Conservation (phyloP, 176 grass and related monocot genomes). For the Zea mays region DNA sequence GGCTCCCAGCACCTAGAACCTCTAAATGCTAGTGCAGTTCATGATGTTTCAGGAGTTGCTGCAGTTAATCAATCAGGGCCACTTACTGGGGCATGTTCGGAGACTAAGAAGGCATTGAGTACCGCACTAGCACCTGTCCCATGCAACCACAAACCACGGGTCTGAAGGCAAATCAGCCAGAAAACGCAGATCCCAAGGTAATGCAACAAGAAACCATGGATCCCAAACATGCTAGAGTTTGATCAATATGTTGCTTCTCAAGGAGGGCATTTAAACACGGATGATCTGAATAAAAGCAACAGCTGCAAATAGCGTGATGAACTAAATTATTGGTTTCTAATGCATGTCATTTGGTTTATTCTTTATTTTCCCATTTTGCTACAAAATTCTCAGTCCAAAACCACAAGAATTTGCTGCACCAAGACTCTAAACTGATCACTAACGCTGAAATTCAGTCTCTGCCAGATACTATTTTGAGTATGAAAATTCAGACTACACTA, state of each 20-base stretch:
- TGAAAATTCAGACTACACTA: no score
- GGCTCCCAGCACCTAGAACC: constrained; percentile 18
- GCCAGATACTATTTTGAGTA: no score
- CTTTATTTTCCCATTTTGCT: no score
- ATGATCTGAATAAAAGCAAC: constrained; percentile 33
- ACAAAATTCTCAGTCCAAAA: no score
- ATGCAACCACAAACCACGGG: constrained; percentile 32
- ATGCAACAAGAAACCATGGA: constrained; percentile 38
- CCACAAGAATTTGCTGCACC: no score
- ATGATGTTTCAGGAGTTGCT: constrained; percentile 25
- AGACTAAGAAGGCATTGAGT: constrained; percentile 30
- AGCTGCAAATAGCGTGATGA: no score
- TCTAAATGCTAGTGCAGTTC: constrained; percentile 1
- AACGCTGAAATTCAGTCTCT: no score
- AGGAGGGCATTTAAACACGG: constrained; percentile 29
- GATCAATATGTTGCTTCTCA: constrained; percentile 56
- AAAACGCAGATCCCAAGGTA: not conserved
- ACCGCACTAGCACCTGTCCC: constrained; percentile 14
- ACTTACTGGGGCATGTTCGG: constrained; percentile 20
- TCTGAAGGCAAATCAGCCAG: not conserved
- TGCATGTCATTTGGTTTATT: no score
- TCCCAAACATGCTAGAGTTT: constrained; percentile 50
- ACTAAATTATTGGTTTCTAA: no score
- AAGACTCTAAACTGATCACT: no score
- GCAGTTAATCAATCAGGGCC: constrained; percentile 27